Base-by-base conservation (phyloP, 225 moss, liverwort and hornwort species). In the Ulota crispa region DNA sequence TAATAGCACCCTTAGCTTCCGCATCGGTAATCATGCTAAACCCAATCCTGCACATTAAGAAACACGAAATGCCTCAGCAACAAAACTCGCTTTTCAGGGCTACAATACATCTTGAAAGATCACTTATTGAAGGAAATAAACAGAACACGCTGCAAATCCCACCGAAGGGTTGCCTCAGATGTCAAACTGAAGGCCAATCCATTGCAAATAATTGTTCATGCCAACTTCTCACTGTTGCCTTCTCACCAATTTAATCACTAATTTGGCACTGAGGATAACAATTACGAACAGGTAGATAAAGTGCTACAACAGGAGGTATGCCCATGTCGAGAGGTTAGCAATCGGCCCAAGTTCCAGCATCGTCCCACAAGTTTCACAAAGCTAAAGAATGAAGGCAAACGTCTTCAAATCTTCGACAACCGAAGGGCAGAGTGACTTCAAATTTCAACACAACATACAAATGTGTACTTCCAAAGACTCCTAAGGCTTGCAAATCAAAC, bases 11-110 rank as follows among this genome's bases (percentile, higher is more conserved):
- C 81, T 92, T 95, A 28, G 77, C 81, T 85, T 99, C 98, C 30
- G 98, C 98, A 81, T 99, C 98, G 63, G 88, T 30, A 32, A 99
- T 99, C 98, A 99, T 99, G 86, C 98, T 99, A 34, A 93, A 91
- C 19, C 98, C 98, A 87, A 99, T 99, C 83, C 98, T 99, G 93
- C 82, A 87, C 59, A 43, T 77, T 61, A 15, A 47, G 41, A 60
- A 63, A 57, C 81, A 77, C 8, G 23, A 75, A 80, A 67, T 26
- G 31, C 37, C 64, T 80, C 76, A 88, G 59, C 13, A 66, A 52
- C 23, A 21, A 21, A 79, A 9, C 43, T 56, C 45, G 45, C 32
- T 53, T 57, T 66, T 65, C 66, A 28, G 39, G 36, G 16, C 64
- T 4, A 14, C 23, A 59, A 81, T 16, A 47, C 11, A 64, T 26